Evolutionary conservation across 306 rosid genomes (phyloP).

Genomic region (Mucuna pruriens): DNA sequence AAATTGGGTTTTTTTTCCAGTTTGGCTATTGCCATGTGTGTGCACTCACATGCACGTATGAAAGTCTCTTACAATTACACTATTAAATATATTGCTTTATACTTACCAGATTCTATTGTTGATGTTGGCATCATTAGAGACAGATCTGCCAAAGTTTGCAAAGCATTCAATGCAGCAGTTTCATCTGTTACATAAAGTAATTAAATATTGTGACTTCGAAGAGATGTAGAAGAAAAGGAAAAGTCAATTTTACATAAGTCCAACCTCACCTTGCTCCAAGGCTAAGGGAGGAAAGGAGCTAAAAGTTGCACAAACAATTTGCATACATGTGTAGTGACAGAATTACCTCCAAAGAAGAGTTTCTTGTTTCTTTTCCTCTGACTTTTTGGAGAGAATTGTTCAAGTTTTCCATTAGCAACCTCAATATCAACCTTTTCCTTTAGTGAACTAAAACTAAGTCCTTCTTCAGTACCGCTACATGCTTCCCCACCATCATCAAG

Average conservation of each 20-base stretch:
- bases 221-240: conserved; percentile 23
- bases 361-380: conserved; percentile 67
- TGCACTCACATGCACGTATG: not conserved
- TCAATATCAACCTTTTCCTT: conserved; percentile 64
- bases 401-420: conserved; percentile 60
- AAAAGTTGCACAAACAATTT: conserved; percentile 29
- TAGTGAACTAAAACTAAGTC: conserved; percentile 49
- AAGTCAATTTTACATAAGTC: conserved; percentile 12
- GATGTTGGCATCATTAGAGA: conserved; percentile 78
- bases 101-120: conserved; percentile 72
- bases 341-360: conserved; percentile 73
- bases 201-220: conserved; percentile 23
- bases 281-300: conserved; percentile 25
- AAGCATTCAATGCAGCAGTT: conserved; percentile 72
- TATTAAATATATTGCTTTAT: conserved; percentile 10
- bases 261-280: not conserved
- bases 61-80: not conserved
- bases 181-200: conserved; percentile 55
- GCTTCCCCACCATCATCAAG: conserved; percentile 90
- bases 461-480: conserved; percentile 92
- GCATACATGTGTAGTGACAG: conserved; percentile 21
- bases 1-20: not conserved
- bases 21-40: not conserved
- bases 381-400: conserved; percentile 51
- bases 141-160: conserved; percentile 85